Conservation (phyloP, 345 rosid species). For the Erysimum cheiranthoides region DNA sequence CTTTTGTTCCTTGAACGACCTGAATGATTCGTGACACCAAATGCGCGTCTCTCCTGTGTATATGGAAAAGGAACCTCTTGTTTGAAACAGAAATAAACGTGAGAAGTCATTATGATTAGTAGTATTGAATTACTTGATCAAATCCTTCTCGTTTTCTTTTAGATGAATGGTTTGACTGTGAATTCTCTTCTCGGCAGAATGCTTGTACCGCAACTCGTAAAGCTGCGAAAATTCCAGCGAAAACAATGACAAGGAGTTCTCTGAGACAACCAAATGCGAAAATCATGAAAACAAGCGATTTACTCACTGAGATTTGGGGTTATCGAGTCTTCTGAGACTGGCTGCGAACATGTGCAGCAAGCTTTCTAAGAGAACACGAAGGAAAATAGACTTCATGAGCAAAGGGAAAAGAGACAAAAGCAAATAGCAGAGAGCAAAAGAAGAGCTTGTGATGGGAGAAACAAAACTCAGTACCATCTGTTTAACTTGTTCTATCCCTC, state of each 20-base stretch:
- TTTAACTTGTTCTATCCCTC: slow-evolving; percentile 74
- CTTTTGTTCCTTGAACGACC: slow-evolving; percentile 71
- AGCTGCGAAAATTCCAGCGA: slow-evolving; percentile 52
- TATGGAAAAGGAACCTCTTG: slow-evolving; percentile 10
- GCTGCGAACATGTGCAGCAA: slow-evolving; percentile 77
- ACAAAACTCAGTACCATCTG: slow-evolving; percentile 52
- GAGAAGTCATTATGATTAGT: slow-evolving; percentile 11
- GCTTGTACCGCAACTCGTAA: slow-evolving; percentile 86
- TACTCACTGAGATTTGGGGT: slow-evolving; percentile 86
- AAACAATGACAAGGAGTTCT: slow-evolving; percentile 5
- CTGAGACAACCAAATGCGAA: slow-evolving; percentile 1
- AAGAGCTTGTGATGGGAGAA: slow-evolving; percentile 37
- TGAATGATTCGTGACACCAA: slow-evolving; percentile 52
- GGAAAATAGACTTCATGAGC: slow-evolving; percentile 29
- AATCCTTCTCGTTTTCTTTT: slow-evolving; percentile 85
- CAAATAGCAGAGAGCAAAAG: not conserved
- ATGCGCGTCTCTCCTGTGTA: slow-evolving; percentile 72
- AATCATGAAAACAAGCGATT: slow-evolving; percentile 17
- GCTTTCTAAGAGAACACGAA: slow-evolving; percentile 43
- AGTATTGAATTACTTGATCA: slow-evolving; percentile 66
- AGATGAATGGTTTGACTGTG: slow-evolving; percentile 60
- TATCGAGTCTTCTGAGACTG: slow-evolving; percentile 72
- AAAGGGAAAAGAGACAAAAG: not conserved
- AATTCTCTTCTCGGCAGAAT: slow-evolving; percentile 74
- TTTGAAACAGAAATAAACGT: slow-evolving; percentile 18